Evolutionary conservation across 306 rosid species (phyloP).

Genomic region (Prunus mume): DNA sequence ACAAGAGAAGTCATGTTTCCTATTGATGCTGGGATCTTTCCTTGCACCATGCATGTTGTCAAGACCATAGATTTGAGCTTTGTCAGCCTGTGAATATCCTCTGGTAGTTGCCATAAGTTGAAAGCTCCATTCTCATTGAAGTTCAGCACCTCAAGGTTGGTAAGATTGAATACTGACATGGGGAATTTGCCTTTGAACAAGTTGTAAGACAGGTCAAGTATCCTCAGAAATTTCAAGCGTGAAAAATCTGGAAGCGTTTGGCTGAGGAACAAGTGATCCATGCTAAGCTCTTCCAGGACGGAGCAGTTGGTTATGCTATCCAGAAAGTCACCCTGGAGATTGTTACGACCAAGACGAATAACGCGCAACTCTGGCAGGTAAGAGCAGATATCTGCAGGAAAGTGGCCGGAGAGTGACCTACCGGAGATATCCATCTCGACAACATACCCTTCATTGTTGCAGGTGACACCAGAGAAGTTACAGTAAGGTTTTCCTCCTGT

Average conservation of each 20-base stretch:
- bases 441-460: constrained; percentile 52
- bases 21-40: constrained; percentile 68
- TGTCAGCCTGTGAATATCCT: constrained; percentile 36
- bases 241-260: constrained; percentile 76
- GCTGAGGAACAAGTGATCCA: constrained; percentile 41
- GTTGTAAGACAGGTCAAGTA: constrained; percentile 78
- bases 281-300: constrained; percentile 52
- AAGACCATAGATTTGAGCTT: constrained; percentile 57
- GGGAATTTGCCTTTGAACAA: constrained; percentile 69
- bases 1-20: constrained; percentile 74
- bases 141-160: constrained; percentile 58
- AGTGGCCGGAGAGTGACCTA: constrained; percentile 56
- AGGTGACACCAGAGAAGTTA: constrained; percentile 59
- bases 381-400: constrained; percentile 60
- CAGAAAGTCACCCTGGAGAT: constrained; percentile 46
- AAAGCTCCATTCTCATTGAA: constrained; percentile 68
- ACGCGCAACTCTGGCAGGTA: constrained; percentile 60
- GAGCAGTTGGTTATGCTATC: constrained; percentile 57
- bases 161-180: constrained; percentile 68
- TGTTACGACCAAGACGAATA: constrained; percentile 49
- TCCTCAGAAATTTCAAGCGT: constrained; percentile 43
- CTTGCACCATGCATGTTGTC: constrained; percentile 63
- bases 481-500: constrained; percentile 38
- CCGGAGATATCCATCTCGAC: constrained; percentile 48
- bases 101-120: constrained; percentile 64